Base-by-base conservation (phyloP, 345 rosid genomes). In the Lepidium africanum region DNA sequence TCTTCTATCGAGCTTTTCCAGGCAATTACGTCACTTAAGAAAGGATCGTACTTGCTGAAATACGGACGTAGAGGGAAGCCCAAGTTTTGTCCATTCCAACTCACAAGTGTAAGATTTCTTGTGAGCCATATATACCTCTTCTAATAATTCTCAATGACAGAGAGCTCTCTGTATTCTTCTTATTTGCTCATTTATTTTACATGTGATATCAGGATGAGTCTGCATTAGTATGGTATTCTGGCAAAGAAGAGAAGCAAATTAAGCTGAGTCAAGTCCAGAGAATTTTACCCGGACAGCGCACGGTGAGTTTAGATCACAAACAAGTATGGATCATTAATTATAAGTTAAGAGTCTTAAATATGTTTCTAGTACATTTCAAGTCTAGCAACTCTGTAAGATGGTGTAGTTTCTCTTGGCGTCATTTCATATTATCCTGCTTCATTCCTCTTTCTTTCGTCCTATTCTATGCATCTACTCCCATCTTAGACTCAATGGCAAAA, bases 21-120 rank as follows among this genome's bases (percentile, higher is more conserved):
- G 97, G 96, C 91, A 61, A 82, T 88, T 66, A 81, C 83, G 67
- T 72, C 91, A n/a, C 89, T 91, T 53, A 91, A 91, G 86, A 91
- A 86, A 81, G 97, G 97, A 2, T 77, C 97, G 0, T 78, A 77
- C 65, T 77, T 88, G 87, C 84, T 91, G 37, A 91, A 91, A 81
- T 91, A 87, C 62, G 90, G 97, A 41, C 89, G 97, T 11, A 81
- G 86, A 67, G 97, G 97, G 79, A 91, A 88, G 75, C 97, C 96
- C 0, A 91, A 88, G 70, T 86, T 91, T 76, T 91, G 91, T 78
- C 97, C 93, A 10, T 91, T 88, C 83, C 81, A 82, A 51, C 91
- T 91, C 50, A 77, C 96, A 52, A 85, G 73, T 80, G 97, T 88
- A 84, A 81, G 85, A 35, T 38, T 45, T 59, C 10, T 55, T 74